Evolutionary conservation across 2,329 filamentous ascomycete genomes (phyloP).

Genomic region (Neonectria ditissima): DNA sequence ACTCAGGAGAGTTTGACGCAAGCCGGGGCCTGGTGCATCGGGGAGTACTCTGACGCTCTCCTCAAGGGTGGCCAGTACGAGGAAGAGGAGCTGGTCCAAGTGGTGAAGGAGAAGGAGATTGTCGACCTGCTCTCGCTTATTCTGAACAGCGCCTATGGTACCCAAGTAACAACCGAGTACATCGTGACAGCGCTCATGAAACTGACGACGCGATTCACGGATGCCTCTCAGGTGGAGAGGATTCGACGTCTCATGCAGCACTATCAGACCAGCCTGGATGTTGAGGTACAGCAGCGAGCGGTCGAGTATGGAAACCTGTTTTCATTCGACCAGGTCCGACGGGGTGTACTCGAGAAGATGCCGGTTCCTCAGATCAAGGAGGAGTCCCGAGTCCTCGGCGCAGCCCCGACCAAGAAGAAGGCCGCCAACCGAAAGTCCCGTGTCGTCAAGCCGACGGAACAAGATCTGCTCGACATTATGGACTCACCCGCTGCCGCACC

Average conservation of each 20-base stretch:
- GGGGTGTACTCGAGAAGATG: conserved; percentile 97
- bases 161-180: conserved; percentile 92
- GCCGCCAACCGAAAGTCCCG: conserved; percentile 81
- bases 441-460: conserved; percentile 84
- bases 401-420: conserved; percentile 76
- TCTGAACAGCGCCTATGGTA: conserved; percentile 93
- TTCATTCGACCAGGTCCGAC: conserved; percentile 84
- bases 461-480: conserved; percentile 95
- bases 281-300: conserved; percentile 95
- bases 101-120: conserved; percentile 88
- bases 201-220: conserved; percentile 86
- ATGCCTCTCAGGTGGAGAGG: conserved; percentile 87
- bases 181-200: conserved; percentile 97
- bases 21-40: conserved; percentile 96
- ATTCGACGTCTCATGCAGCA: conserved; percentile 81
- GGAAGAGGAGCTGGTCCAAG: conserved; percentile 86
- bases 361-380: conserved; percentile 96
- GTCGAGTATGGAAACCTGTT: conserved; percentile 98
- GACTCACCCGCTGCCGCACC: conserved; percentile 72
- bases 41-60: conserved; percentile 94
- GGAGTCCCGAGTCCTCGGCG: conserved; percentile 89
- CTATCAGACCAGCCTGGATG: conserved; percentile 88
- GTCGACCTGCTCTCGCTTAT: conserved; percentile 94
- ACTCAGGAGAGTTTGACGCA: conserved; percentile 96
- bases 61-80: conserved; percentile 91